Conservation (phyloP, 306 rosid species). For the Vigna nakashimae region DNA sequence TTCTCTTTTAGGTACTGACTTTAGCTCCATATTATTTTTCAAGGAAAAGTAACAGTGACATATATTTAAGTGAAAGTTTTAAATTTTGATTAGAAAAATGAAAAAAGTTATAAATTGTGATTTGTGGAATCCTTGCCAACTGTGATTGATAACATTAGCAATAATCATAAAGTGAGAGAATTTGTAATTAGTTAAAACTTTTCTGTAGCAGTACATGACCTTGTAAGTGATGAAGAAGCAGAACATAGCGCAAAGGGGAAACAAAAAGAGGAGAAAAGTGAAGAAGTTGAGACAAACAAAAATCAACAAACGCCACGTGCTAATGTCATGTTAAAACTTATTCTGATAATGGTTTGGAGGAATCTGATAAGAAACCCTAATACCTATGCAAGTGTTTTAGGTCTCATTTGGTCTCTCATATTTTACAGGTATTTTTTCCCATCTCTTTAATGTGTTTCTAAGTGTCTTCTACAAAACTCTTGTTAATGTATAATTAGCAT, state of each 20-base stretch:
- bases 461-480: neutral
- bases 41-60: too few relatives aligned
- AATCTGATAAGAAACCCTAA: conserved; percentile 84
- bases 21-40: too few relatives aligned
- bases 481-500: neutral
- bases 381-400: conserved; percentile 67
- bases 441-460: neutral
- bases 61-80: too few relatives aligned
- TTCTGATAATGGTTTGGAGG: conserved; percentile 79
- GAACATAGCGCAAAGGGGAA: neutral
- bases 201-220: conserved; percentile 43
- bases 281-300: conserved; percentile 46
- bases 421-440: conserved; percentile 59
- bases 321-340: conserved; percentile 72
- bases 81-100: too few relatives aligned
- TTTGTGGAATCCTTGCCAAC: neutral
- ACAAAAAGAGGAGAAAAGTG: conserved; percentile 52
- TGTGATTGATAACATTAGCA: neutral
- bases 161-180: neutral
- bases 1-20: too few relatives aligned
- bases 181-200: neutral
- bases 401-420: conserved; percentile 78
- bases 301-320: conserved; percentile 71
- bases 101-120: neutral
- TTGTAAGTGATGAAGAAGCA: conserved; percentile 51